These are phyloP conservation scores for Thraustochytrium sp. DNA, from an alignment of 352 stramenopile genomes.

Conservation along the genomic window DNA sequence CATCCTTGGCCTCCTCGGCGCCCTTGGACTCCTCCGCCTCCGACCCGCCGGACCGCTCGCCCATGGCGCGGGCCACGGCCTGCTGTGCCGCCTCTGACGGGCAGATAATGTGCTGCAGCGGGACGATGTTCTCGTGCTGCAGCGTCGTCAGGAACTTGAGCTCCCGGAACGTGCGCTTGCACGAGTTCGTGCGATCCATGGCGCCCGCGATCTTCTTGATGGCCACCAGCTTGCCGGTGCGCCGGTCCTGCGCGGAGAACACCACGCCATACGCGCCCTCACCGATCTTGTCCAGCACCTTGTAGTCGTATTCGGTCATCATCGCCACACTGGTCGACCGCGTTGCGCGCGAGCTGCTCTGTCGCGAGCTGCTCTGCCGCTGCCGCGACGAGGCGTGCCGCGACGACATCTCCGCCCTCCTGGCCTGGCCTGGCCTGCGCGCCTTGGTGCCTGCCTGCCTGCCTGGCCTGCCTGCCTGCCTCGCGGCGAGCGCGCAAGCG, in stretches of 20 bases:
- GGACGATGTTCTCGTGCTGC: constrained; percentile 91
- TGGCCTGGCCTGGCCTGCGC: no score
- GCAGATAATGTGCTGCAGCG: constrained; percentile 83
- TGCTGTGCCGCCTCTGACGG: constrained; percentile 54
- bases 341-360: background rate
- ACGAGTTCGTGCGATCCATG: constrained; percentile 96
- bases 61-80: constrained; percentile 54
- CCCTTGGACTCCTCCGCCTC: constrained; percentile 72
- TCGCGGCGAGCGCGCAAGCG: no score
- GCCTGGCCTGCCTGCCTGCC: no score
- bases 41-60: background rate
- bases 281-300: constrained; percentile 3
- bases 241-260: constrained; percentile 69
- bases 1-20: constrained; percentile 58
- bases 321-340: background rate
- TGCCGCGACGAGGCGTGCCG: background rate
- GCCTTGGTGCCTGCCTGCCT: no score
- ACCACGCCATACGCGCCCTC: constrained; percentile 79
- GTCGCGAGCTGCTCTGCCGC: no score
- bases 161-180: constrained; percentile 96
- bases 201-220: constrained; percentile 89
- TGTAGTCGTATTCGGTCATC: constrained; percentile 25
- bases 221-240: constrained; percentile 71
- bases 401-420: no score
- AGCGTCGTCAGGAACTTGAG: constrained; percentile 88